phyloP scores from a whole-genome alignment of 139 green algal species.

The Cymbomonas tetramitiformis region DNA sequence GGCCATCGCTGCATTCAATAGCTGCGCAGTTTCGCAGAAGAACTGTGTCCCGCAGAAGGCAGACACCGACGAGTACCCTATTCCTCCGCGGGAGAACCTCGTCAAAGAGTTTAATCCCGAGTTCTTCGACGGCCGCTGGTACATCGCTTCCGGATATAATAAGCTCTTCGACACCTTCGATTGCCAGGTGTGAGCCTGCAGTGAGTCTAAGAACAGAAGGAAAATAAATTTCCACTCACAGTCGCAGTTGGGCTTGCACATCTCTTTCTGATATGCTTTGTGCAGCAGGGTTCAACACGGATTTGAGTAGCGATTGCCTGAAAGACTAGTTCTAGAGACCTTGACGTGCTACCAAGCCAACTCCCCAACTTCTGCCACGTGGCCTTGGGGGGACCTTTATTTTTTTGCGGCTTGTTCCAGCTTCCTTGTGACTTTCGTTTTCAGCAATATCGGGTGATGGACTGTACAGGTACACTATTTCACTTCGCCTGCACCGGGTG shows the following conservation, averaged over 20 bases:
- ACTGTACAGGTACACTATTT: constrained; percentile 21
- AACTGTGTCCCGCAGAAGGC: constrained; percentile 67
- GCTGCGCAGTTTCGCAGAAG: constrained; percentile 65
- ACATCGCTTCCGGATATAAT: constrained; percentile 72
- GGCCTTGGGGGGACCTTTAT: too few species aligned
- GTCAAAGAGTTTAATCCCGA: constrained; percentile 42
- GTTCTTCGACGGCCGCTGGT: constrained; percentile 63
- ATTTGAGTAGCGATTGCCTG: too few species aligned
- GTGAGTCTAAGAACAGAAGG: too few species aligned
- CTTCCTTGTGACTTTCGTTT: too few species aligned
- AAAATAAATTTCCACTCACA: not conserved
- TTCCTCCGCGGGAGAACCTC: constrained; percentile 19
- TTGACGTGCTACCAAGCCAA: too few species aligned
- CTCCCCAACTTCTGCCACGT: too few species aligned
- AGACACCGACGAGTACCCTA: constrained; percentile 32
- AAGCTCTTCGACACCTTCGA: constrained; percentile 71
- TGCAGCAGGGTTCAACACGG: too few species aligned
- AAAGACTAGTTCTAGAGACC: too few species aligned
- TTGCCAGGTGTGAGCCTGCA: constrained; percentile 48
- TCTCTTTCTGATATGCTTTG: too few species aligned
- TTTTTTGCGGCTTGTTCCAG: too few species aligned
- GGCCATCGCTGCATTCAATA: constrained; percentile 61
- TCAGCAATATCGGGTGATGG: too few species aligned
- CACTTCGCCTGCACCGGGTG: constrained; percentile 18
- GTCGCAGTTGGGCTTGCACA: not conserved